A percentile compares a stretch with the other conserved stretches of the same genome.
Evolutionary conservation across 257 asterid genomes (phyloP).

Genomic region (Handroanthus guayacan): DNA sequence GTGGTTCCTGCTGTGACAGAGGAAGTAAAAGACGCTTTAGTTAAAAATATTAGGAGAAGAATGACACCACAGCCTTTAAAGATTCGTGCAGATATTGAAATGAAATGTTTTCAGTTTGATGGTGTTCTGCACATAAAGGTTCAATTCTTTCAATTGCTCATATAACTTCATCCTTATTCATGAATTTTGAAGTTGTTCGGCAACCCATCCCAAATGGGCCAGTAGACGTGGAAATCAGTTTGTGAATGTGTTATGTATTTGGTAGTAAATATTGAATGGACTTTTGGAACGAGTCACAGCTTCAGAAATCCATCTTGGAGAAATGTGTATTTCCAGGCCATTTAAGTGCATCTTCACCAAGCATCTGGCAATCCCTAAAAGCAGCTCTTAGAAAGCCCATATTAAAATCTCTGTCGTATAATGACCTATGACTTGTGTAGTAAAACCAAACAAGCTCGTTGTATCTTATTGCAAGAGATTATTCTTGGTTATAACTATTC

Average conservation of each 20-base stretch:
- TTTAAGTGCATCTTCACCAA: not conserved
- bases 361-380: not conserved
- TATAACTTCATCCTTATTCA: constrained; percentile 6
- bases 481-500: constrained; percentile 11
- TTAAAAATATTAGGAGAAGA: constrained; percentile 73
- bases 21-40: constrained; percentile 69
- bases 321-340: not conserved
- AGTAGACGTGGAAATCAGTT: not conserved
- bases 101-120: constrained; percentile 78
- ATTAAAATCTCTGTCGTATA: not conserved
- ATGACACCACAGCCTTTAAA: constrained; percentile 83
- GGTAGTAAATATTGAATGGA: not conserved
- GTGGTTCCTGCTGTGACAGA: constrained; percentile 74
- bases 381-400: not conserved
- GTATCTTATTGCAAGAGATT: not conserved
- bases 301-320: not conserved
- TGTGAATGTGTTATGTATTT: not conserved
- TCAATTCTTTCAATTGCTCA: constrained; percentile 7
- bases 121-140: constrained; percentile 90
- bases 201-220: not conserved
- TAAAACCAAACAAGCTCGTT: not conserved
- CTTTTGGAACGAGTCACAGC: not conserved
- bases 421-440: not conserved
- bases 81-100: constrained; percentile 74
- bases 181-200: not conserved